These are phyloP conservation scores for Sclerotinia subarctica DNA, from an alignment of 2,329 filamentous ascomycete species.

Conservation along the genomic window DNA sequence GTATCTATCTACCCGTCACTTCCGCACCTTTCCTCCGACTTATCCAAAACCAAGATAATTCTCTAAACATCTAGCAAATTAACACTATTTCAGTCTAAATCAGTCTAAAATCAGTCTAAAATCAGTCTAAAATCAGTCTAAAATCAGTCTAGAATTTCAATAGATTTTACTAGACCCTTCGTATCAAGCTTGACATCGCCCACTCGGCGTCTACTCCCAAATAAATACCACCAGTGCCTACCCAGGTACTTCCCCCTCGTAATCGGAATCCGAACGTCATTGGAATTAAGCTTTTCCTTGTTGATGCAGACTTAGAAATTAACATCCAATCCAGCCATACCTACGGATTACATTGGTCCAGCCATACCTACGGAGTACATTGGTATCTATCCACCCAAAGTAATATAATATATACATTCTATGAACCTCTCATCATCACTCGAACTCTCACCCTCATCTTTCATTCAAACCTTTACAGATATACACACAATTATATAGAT, in stretches of 20 bases:
- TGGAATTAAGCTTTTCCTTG: not conserved
- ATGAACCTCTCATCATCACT: not conserved
- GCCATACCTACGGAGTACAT: too few relatives aligned
- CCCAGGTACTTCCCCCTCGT: not conserved
- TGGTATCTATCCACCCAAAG: not conserved
- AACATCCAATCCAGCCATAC: not conserved
- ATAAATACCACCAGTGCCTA: too few relatives aligned
- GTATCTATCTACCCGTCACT: not conserved
- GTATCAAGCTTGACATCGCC: not conserved
- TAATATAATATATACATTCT: too few relatives aligned
- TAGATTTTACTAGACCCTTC: too few relatives aligned
- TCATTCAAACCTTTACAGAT: not conserved
- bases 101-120: not conserved
- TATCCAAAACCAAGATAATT: not conserved
- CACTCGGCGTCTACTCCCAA: not conserved
- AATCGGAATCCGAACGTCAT: not conserved
- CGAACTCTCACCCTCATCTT: not conserved
- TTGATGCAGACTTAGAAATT: slow-evolving; percentile 1
- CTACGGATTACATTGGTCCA: too few relatives aligned
- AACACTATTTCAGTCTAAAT: not conserved
- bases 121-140: not conserved
- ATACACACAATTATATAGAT: too few relatives aligned
- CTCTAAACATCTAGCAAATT: not conserved
- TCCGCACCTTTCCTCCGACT: not conserved
- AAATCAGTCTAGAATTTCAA: not conserved